Evolutionary conservation across 2,329 filamentous ascomycete species (phyloP), one percentile per base, ranked within the genome.

Genomic region (Phaeosphaeria sp.): DNA sequence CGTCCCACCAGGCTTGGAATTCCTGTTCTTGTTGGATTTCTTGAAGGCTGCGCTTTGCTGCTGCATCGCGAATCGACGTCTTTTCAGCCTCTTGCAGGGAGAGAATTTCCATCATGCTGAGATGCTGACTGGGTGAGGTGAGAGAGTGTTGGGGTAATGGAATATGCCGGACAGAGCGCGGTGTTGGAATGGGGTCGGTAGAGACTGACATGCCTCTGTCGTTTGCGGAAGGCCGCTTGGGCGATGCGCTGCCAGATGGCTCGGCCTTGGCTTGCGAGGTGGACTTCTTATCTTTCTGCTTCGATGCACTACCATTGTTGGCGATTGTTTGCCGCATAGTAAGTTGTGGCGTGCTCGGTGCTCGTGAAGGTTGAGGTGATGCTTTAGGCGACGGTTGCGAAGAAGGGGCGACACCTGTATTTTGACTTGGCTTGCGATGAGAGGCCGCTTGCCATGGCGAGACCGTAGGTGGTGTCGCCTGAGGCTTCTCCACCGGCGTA

Each of bases 1-100:
- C 88, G 65, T 96, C 92, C 93, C 93, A 97, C 93, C 93, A 97
- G 74, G 96, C 89, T 73, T 97, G 92, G 74, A 99, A 99, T 51
- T 92, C 92, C 73, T 99, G 95, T 77, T 99, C 95, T 64, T 95
- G 88, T 75, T 99, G 95, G 58, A 99, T 99, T 62, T 98, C 95
- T 71, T 96, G 89, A 27, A 99, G 80, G 62, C 91, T 95, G 55
- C 94, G 86, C 78, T 96, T 97, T 1, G 93, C 91, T 11, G 89
- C 89, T 0, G 93, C 92, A 73, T 97, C 93, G 52, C 87, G 89
- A 59, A 96, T 88, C 18, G 87, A 85, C 56, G 92, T 87, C 72
- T 96, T 95, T 73, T 97, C 93, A 9, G 87, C 87, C 74, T 90
- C 87, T 77, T 99, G 93, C 71, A 96, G 88, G 7, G 89, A 88